Evolutionary conservation across 1,284 basidiomycete genomes (phyloP), one percentile per base, ranked within the genome.

Genomic region (Coniferiporia weirii): DNA sequence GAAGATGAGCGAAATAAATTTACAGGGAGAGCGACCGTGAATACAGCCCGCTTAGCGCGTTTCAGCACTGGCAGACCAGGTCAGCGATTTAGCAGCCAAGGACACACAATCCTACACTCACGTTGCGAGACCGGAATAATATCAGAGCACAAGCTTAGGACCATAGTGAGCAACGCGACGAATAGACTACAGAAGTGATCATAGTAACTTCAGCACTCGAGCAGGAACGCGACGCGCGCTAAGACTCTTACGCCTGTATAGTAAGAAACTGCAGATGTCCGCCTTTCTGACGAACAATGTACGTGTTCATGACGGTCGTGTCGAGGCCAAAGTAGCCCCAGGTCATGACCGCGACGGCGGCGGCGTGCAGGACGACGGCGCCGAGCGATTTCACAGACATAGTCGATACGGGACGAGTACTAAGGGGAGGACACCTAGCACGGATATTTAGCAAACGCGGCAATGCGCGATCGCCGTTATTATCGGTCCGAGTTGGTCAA

Each of bases 201-300:
- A 44, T 32, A 40, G 35, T 34, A 27, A 15, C 27, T 7, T 19
- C n/a, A 40, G 32, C 46, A 15, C 6, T 36, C 48, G 48, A 7
- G 0, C 35, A 27, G 10, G 17, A 59, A 35, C 44, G 32, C n/a
- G 38, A 46, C 20, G 47, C 40, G 46, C 32, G 13, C 13, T 20
- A 27, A 53, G 34, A 20, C 40, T 70, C 77, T 44, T 64, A 87
- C 89, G 87, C 87, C 71, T 89, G 83, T 61, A 91, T 88, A 0
- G 91, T 93, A 54, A 93, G 71, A 67, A 81, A 92, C 67, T 86
- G 85, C 51, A 79, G 77, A 63, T 85, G 82, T 0, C 88, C 89
- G 19, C 87, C 85, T 63, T 78, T 81, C 66, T 82, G 81, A 1
- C 64, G 62, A 3, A 64, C 58, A 36, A 85, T 76, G 65, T 71